Percentiles rank a stretch among this genome's conserved stretches.
Evolutionary conservation across 495 filamentous ascomycete species (phyloP).

Genomic region (Pseudoneurospora amorphoporcata): DNA sequence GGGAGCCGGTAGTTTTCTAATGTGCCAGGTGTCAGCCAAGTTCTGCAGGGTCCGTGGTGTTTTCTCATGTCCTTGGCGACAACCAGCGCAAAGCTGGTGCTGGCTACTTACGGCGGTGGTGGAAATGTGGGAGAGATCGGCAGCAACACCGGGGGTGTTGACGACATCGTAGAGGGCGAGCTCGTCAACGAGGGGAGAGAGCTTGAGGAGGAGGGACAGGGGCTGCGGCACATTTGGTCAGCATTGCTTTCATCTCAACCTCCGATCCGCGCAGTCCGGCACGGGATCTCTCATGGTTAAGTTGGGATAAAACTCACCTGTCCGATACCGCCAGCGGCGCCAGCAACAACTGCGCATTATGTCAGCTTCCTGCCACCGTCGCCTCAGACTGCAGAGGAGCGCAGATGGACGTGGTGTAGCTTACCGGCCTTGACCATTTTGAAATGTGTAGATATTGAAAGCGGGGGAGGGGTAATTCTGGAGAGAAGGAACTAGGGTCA

Average conservation of each 20-base stretch:
- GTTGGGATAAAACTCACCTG: constrained; percentile 48
- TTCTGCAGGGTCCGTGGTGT: neutral
- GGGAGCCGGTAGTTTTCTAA: constrained; percentile 83
- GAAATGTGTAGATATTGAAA: constrained; percentile 4
- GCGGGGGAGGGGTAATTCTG: constrained; percentile 15
- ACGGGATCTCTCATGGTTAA: neutral
- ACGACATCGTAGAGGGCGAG: constrained; percentile 98
- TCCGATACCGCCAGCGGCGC: constrained; percentile 95
- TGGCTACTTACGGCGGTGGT: constrained; percentile 65
- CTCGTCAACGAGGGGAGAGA: constrained; percentile 73
- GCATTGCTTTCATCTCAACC: neutral
- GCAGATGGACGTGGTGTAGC: constrained; percentile 11
- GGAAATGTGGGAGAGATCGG: constrained; percentile 96
- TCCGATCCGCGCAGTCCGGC: neutral
- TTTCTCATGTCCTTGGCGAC: neutral
- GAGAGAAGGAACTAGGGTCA: constrained; percentile 4
- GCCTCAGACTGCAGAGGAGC: constrained; percentile 1
- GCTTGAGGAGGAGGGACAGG: constrained; percentile 89
- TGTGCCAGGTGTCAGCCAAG: constrained; percentile 21
- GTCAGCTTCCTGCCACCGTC: constrained; percentile 21
- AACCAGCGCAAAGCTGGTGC: neutral
- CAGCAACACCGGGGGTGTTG: constrained; percentile 90
- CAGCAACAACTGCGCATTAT: constrained; percentile 65
- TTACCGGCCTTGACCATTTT: constrained; percentile 87
- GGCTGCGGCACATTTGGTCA: constrained; percentile 47